Conservation (phyloP, 305 asterid genomes). For the Fraxinus albicans region DNA sequence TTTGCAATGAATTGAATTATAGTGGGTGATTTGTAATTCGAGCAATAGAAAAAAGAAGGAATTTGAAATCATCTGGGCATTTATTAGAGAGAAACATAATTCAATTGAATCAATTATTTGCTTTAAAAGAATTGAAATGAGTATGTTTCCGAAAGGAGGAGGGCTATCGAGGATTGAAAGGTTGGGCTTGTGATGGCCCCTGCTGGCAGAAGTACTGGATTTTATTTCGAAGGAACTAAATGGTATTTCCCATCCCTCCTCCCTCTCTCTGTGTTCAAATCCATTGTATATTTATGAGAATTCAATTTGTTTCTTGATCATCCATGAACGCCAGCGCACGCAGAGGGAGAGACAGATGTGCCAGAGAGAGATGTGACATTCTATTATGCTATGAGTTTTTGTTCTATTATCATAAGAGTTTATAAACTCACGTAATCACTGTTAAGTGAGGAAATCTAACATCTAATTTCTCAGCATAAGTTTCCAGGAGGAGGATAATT, state of each 20-base stretch:
- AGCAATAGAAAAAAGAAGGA: constrained; percentile 24
- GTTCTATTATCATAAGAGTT: constrained; percentile 2
- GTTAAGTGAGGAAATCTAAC: background rate
- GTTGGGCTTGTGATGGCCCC: constrained; percentile 59
- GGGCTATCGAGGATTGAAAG: constrained; percentile 6
- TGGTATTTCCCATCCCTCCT: constrained; percentile 47
- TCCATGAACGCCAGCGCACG: background rate
- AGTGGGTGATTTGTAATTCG: constrained; percentile 20
- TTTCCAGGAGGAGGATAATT: background rate
- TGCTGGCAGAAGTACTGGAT: constrained; percentile 57
- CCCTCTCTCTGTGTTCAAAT: background rate
- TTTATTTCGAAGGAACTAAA: constrained; percentile 73
- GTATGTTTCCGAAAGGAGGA: background rate
- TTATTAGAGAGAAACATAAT: constrained; percentile 15
- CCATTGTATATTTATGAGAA: background rate
- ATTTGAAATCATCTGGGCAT: constrained; percentile 36
- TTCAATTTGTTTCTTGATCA: constrained; percentile 24
- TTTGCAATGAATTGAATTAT: constrained; percentile 26
- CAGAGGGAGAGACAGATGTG: background rate
- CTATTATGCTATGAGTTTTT: background rate
- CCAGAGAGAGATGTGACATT: constrained; percentile 7
- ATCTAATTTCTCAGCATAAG: background rate
- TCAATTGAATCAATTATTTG: background rate
- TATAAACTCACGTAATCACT: background rate
- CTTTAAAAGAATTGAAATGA: constrained; percentile 13